Conservation (phyloP, 805 yeast genomes). For the Ogataea henricii region DNA sequence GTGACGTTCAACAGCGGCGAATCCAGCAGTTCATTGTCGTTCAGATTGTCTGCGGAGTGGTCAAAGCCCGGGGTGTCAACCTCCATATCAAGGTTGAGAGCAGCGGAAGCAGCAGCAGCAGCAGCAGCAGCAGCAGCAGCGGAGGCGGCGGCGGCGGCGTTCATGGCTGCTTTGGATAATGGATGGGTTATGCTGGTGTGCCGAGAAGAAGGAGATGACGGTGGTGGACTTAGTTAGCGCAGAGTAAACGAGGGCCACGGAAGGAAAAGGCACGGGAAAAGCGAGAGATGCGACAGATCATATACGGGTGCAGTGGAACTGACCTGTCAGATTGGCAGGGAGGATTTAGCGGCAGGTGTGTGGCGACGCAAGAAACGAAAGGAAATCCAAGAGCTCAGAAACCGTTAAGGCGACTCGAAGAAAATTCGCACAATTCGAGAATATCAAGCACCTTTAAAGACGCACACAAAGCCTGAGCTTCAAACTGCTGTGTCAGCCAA, state of each 20-base stretch:
- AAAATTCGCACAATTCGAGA: not conserved
- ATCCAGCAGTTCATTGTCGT: slow-evolving; percentile 20
- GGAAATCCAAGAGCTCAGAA: not conserved
- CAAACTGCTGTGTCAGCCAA: not conserved
- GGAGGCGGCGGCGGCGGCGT: not conserved
- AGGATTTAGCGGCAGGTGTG: not conserved
- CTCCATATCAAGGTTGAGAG: slow-evolving; percentile 24
- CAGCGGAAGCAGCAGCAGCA: too few species aligned
- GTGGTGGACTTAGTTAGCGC: not conserved
- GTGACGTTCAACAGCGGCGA: slow-evolving; percentile 26
- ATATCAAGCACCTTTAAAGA: not conserved
- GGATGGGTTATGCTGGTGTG: not conserved
- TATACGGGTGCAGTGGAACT: not conserved
- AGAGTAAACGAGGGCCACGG: not conserved
- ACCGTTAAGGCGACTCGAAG: not conserved
- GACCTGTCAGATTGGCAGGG: not conserved
- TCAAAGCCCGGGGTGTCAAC: slow-evolving; percentile 27
- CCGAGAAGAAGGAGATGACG: not conserved
- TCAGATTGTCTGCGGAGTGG: slow-evolving; percentile 13
- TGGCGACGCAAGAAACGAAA: not conserved
- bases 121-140: too few species aligned
- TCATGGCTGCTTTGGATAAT: not conserved
- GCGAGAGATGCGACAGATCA: slow-evolving; percentile 2
- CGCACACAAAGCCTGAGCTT: not conserved
- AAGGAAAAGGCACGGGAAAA: not conserved